Evolutionary conservation across 495 filamentous ascomycete species (phyloP), one percentile per base, ranked within the genome.

Genomic region (Penicillium subrubescens): DNA sequence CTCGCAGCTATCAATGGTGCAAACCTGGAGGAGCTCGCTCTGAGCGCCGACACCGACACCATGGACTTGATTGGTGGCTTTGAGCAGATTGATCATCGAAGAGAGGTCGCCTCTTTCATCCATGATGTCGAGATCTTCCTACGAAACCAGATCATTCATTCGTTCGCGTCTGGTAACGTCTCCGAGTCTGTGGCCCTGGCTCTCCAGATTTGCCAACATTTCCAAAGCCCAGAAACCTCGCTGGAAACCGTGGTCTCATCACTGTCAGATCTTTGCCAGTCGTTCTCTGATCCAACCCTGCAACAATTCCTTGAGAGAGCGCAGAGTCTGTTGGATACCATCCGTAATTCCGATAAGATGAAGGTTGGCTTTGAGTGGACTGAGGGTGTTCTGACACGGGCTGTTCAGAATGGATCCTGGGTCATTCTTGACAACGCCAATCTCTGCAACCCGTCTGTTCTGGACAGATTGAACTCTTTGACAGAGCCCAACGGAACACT

Each of bases 21-120:
- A 44, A 78, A 85, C 6, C 76, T 97, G 14, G 83, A 91, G 46
- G 89, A 90, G 46, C 88, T 97, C 59, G 86, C 93, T 12, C 81
- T 98, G 68, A 97, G 96, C 74, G 87, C 92, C 5, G 96, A 98
- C 65, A 91, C 94, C 54, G 96, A 99, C 75, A 92, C 94, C 17
- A 97, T 94, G 87, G 96, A 99, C 71, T 83, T 99, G 25, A 90
- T 99, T 57, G 96, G 96, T 66, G 93, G 95, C 0, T 99, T 96
- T 71, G 96, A 98, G 71, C 96, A 99, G 76, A 88, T 92, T 37
- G 93, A 98, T 73, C 84, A 92, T 55, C 79, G 87, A 34, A 85
- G 94, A 52, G 86, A 88, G 52, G 74, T 88, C 19, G 86, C 86
- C 7, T 70, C 77, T 66, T 59, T 86, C 82, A 63, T 79, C 84